phyloP scores from a whole-genome alignment of 495 filamentous ascomycete species.

The Aspergillus diversus region DNA sequence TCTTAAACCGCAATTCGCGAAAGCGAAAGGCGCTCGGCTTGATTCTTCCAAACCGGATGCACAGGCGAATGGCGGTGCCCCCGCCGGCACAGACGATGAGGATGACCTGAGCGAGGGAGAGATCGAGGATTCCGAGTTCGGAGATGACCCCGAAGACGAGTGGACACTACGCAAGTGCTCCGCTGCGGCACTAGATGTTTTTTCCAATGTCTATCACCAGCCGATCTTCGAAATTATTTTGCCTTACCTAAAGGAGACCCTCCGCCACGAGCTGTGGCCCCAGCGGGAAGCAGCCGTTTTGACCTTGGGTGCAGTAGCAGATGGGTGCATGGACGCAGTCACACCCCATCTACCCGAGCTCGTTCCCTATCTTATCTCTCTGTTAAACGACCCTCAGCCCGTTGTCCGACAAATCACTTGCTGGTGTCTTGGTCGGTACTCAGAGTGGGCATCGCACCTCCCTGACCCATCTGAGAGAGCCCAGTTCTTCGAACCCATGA shows the following conservation, averaged over 20 bases:
- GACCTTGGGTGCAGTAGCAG: constrained; percentile 91
- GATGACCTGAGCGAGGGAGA: constrained; percentile 90
- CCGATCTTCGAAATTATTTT: constrained; percentile 89
- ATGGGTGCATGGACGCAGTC: constrained; percentile 90
- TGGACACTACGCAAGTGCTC: constrained; percentile 99
- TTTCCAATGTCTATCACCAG: constrained; percentile 85
- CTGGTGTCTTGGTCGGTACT: constrained; percentile 95
- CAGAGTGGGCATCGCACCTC: constrained; percentile 86
- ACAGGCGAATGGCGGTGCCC: constrained; percentile 55
- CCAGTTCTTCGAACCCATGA: constrained; percentile 90
- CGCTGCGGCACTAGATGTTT: constrained; percentile 91
- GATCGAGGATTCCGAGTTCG: constrained; percentile 74
- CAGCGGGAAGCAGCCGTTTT: constrained; percentile 94
- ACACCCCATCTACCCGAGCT: constrained; percentile 89
- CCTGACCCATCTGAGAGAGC: constrained; percentile 64
- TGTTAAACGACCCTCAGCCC: constrained; percentile 82
- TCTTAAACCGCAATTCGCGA: constrained; percentile 91
- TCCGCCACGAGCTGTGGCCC: constrained; percentile 87
- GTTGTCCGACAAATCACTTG: constrained; percentile 98
- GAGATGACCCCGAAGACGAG: constrained; percentile 76
- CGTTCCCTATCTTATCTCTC: constrained; percentile 85
- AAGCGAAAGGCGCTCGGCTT: constrained; percentile 60
- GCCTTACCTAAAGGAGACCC: constrained; percentile 88
- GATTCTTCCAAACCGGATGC: constrained; percentile 52
- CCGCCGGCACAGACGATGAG: constrained; percentile 46